These are phyloP conservation scores for Emergomyces orientalis DNA, from an alignment of 2,329 filamentous ascomycete genomes.

Conservation along the genomic window DNA sequence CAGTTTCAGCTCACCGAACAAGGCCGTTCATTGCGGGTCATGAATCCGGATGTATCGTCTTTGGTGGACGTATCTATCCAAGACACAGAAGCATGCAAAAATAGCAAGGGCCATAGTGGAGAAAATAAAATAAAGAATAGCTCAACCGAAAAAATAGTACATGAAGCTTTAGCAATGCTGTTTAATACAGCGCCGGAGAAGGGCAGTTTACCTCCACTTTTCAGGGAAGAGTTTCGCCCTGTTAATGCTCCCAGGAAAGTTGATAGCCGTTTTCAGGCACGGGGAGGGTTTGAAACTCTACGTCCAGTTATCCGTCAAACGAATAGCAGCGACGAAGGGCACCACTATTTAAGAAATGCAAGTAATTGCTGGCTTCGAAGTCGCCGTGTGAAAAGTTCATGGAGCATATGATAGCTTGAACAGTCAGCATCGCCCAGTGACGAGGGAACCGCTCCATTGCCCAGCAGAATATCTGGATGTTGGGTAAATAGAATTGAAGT, in stretches of 20 bases:
- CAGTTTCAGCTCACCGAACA: background rate
- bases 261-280: background rate
- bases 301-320: background rate
- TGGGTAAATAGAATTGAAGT: background rate
- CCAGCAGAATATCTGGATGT: background rate
- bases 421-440: background rate
- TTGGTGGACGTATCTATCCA: background rate
- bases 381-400: background rate
- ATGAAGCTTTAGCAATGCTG: background rate
- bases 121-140: background rate
- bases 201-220: background rate
- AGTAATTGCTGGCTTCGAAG: background rate
- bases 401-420: background rate
- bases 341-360: background rate
- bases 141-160: background rate
- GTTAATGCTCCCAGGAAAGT: background rate
- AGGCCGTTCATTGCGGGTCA: conserved; percentile 9
- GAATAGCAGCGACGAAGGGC: too few species aligned
- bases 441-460: background rate
- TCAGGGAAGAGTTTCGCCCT: background rate
- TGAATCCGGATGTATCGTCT: conserved; percentile 9
- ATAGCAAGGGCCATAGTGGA: too few species aligned
- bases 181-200: background rate
- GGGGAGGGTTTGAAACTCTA: background rate
- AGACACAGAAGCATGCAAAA: background rate